Base-by-base conservation (phyloP, 768 basidiomycete genomes). In the Mycena rebaudengoi region DNA sequence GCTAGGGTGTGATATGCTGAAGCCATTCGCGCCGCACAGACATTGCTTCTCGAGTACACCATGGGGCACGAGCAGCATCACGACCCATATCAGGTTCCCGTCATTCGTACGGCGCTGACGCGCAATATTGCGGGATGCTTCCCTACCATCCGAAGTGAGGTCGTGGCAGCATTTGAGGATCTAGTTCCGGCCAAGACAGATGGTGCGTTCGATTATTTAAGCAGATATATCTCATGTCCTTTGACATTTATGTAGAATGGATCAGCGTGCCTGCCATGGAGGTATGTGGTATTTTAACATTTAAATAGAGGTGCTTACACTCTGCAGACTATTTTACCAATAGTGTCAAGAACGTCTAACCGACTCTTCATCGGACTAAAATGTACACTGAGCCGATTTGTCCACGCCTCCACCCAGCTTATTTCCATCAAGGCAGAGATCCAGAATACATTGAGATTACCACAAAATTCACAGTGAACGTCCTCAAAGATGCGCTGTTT, bases 121-220 rank as follows among this genome's bases (percentile, higher is more conserved):
- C 71, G 83, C 10, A 81, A 79, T 48, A 71, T 86, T 7, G 76
- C 71, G 0, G 59, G 50, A 2, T 63, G 80, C 3, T 81, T 80
- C 60, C 74, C 78, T 1, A 76, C 78, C 20, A 68, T 88, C 14
- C 76, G 74, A 10, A 79, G 84, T 20, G 88, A 89, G 61, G 72
- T 86, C 25, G 43, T 68, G 1, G 53, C 70, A 0, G 75, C 85
- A 0, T 82, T 86, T 51, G 66, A 71, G 3, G 82, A 82, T 1
- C 66, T 74, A 28, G 73, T 87, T 18, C 74, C 76, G 26, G 37
- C 58, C 7, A 55, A 26, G 48, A 68, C 67, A 4, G 66, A 78
- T 53, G 78, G 76, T 77, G 40, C 14, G 7, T 26, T n/a, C n/a
- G 0, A 8, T n/a, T n/a, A 2, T 11, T 10, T 4, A 12, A 2